Evolutionary conservation across 2,329 filamentous ascomycete species (phyloP).

Genomic region (Arthrobotrys pseudoclavata): DNA sequence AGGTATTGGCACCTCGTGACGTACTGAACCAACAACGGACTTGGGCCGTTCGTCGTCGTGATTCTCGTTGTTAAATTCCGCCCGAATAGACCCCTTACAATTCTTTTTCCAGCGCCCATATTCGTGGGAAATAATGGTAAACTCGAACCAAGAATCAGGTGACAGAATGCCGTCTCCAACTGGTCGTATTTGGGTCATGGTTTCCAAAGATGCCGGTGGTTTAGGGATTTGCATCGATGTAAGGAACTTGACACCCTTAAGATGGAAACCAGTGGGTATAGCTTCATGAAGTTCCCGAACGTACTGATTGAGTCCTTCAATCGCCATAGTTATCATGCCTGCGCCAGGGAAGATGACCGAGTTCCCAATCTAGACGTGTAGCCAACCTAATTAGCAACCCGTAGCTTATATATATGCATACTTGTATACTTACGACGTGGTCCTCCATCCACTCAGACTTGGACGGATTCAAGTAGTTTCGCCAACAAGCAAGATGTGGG

Average conservation of each 20-base stretch:
- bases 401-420: too few species aligned
- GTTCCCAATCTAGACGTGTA: constrained; percentile 29
- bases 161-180: constrained; percentile 2
- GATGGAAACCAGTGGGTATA: constrained; percentile 11
- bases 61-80: background rate
- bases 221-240: constrained; percentile 37
- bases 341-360: constrained; percentile 32
- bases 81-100: constrained; percentile 31
- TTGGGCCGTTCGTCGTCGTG: background rate
- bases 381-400: background rate
- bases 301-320: constrained; percentile 44
- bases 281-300: background rate
- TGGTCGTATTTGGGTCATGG: background rate
- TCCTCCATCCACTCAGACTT: constrained; percentile 44
- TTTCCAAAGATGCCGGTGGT: background rate
- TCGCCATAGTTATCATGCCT: constrained; percentile 41
- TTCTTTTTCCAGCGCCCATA: constrained; percentile 11
- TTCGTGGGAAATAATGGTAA: constrained; percentile 33
- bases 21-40: background rate
- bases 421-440: constrained; percentile 15
- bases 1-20: constrained; percentile 13
- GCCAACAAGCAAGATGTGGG: constrained; percentile 21
- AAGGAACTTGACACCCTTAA: constrained; percentile 31
- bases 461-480: constrained; percentile 24
- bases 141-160: constrained; percentile 27